phyloP scores from a whole-genome alignment of 371 early-diverging fungal species.

The Mucor velutinosus region DNA sequence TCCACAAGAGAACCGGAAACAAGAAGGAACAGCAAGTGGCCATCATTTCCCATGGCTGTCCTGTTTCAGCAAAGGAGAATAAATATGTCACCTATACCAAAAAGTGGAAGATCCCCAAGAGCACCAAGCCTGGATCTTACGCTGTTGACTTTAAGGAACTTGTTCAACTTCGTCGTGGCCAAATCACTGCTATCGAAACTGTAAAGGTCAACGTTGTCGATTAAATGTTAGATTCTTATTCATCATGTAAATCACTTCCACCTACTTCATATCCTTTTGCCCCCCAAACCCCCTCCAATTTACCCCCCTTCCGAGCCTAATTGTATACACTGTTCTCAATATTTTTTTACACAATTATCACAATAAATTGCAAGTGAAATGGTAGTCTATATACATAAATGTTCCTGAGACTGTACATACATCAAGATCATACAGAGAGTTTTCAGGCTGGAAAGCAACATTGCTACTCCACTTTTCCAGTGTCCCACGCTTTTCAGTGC shows the following conservation, averaged over 20 bases:
- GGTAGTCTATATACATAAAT: neutral
- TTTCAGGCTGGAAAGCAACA: neutral
- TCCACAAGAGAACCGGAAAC: conserved; percentile 31
- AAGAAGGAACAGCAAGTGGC: conserved; percentile 7
- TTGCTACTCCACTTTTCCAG: neutral
- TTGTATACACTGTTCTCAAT: neutral
- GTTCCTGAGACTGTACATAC: neutral
- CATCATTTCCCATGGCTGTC: conserved; percentile 28
- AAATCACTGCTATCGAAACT: conserved; percentile 41
- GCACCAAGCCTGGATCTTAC: conserved; percentile 58
- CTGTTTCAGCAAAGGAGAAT: conserved; percentile 32
- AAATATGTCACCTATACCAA: conserved; percentile 43
- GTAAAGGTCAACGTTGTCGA: conserved; percentile 44
- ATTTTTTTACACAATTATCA: neutral
- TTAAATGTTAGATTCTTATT: conserved; percentile 11
- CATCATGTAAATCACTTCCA: neutral
- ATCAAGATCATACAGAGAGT: neutral
- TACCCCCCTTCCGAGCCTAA: neutral
- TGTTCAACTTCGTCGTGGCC: conserved; percentile 41
- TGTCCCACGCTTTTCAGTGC: neutral
- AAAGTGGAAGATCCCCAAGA: conserved; percentile 54
- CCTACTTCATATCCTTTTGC: neutral
- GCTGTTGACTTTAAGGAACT: conserved; percentile 47
- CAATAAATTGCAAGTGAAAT: neutral
- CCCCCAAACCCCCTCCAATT: neutral